Percentiles rank a stretch among this genome's conserved stretches.
phyloP scores from a whole-genome alignment of 768 basidiomycete species.

The Thelephora ganbajun region DNA sequence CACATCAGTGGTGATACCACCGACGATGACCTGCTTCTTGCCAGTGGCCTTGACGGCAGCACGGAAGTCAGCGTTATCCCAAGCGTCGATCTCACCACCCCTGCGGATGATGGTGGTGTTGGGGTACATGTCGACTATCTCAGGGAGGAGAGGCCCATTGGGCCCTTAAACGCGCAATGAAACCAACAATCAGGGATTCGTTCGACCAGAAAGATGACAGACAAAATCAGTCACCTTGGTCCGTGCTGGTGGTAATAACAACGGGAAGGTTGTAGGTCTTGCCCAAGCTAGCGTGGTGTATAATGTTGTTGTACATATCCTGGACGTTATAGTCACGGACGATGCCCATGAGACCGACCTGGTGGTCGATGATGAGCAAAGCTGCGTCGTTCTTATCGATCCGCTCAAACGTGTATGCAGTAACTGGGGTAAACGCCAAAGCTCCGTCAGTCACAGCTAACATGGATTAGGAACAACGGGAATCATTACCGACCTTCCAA shows the following conservation, averaged over 20 bases:
- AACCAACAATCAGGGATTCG: too few relatives aligned
- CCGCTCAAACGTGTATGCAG: conserved; percentile 20
- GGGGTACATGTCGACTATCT: conserved; percentile 31
- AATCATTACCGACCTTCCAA: too few relatives aligned
- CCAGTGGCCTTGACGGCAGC: conserved; percentile 32
- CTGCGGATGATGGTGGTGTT: conserved; percentile 30
- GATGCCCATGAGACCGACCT: conserved; percentile 32
- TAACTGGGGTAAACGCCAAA: too few relatives aligned
- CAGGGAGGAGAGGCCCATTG: conserved; percentile 32
- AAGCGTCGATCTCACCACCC: conserved; percentile 35
- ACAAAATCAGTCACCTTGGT: too few relatives aligned
- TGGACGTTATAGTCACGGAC: conserved; percentile 26
- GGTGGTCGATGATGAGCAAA: conserved; percentile 35
- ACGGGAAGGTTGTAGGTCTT: conserved; percentile 32
- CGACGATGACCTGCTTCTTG: conserved; percentile 35
- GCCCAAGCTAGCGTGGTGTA: conserved; percentile 32
- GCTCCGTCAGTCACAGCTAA: too few relatives aligned
- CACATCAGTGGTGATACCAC: conserved; percentile 35
- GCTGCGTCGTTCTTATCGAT: conserved; percentile 30
- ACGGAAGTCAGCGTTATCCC: conserved; percentile 36
- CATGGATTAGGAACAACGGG: too few relatives aligned
- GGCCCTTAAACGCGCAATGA: too few relatives aligned
- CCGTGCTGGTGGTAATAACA: conserved; percentile 30
- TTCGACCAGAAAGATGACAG: too few relatives aligned
- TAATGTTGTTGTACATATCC: conserved; percentile 28